A percentile compares a stretch with the other conserved stretches of the same genome.
These are phyloP conservation scores for Claviceps sp. DNA, from an alignment of 2,329 filamentous ascomycete species.

Conservation along the genomic window DNA sequence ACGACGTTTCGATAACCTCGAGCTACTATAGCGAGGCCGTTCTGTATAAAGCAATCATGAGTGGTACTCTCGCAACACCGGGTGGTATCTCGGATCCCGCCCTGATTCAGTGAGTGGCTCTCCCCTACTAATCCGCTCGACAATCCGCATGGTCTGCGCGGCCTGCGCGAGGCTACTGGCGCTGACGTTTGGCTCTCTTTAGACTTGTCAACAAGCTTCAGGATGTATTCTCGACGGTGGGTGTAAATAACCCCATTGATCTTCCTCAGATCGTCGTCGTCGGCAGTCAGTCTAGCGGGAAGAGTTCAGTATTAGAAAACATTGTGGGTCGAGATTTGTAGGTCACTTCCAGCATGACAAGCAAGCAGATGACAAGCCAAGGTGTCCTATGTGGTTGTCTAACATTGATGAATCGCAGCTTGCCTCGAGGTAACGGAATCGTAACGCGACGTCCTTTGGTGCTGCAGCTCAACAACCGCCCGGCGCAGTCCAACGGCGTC, in stretches of 20 bases:
- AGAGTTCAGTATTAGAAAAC: constrained; percentile 97
- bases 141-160: background rate
- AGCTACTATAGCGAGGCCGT: constrained; percentile 1
- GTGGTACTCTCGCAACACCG: constrained; percentile 25
- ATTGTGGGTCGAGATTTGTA: constrained; percentile 98
- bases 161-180: background rate
- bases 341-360: constrained; percentile 23
- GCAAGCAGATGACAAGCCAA: background rate
- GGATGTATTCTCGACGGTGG: constrained; percentile 97
- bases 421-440: constrained; percentile 94
- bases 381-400: background rate
- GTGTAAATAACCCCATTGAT: constrained; percentile 98
- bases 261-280: constrained; percentile 96
- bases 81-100: constrained; percentile 54
- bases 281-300: constrained; percentile 96
- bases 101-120: constrained; percentile 43
- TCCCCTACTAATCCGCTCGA: constrained; percentile 4
- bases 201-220: constrained; percentile 96
- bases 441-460: constrained; percentile 92
- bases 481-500: constrained; percentile 61
- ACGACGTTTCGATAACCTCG: background rate
- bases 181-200: constrained; percentile 3
- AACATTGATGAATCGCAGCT: constrained; percentile 35
- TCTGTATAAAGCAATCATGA: constrained; percentile 17
- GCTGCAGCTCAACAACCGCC: constrained; percentile 92